Evolutionary conservation across 2,329 filamentous ascomycete genomes (phyloP), one percentile per base, ranked within the genome.

Genomic region (Stylonectria norvegica): DNA sequence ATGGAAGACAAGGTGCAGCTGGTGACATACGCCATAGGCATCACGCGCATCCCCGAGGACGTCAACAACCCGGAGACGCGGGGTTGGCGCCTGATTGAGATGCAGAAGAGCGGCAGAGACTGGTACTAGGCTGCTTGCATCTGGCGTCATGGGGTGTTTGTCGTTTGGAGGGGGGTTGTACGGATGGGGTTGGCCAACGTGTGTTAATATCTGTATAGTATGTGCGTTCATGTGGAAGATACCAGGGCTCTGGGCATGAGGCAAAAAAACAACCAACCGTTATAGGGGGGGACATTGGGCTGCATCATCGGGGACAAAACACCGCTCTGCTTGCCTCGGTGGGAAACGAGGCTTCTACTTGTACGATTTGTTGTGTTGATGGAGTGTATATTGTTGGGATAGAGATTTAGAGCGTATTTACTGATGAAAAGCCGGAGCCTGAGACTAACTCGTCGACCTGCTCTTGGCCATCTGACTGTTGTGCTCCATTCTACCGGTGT

Each of bases 1-100:
- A 97, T 96, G 89, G 93, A 98, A 67, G 93, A 98, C 69, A 94
- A 90, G 70, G 93, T 98, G 17, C 93, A 98, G 69, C 83, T 95
- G 54, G 93, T 98, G 53, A 97, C 93, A 2, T 98, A 98, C 61
- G 93, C 91, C 49, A 97, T 98, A 55, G 93, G 93, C 56, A 86
- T 98, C 45, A 98, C 93, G 4, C 78, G 93, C 51, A 82, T 95
- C 45, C 84, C 93, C 2, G 93, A 98, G 62, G 93, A 98, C 55
- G 91, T 97, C 53, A 91, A 84, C 73, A 97, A 98, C 66, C 87
- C 89, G 2, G 93, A 98, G 71, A 98, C 93, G 9, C 79, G 90
- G 60, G 93, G 93, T 20, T 98, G 93, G 93, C 84, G 91, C 59
- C 73, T 98, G 65, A 97, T 98, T 61, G 93, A 98, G 72, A 81